Base-by-base conservation (phyloP, 1,139 yeast species). In the Candida anutae region DNA sequence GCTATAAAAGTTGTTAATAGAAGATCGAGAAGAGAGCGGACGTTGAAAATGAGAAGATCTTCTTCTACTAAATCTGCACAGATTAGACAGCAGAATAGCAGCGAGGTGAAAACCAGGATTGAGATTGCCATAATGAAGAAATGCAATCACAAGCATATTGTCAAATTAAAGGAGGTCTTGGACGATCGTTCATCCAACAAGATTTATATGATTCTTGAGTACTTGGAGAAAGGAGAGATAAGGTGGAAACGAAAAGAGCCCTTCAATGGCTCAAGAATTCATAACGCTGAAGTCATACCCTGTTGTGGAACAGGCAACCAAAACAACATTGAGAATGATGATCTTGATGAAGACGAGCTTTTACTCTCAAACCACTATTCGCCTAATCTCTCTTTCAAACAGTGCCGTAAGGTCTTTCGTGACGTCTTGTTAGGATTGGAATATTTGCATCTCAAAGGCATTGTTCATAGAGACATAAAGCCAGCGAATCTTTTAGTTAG, bases 101-200 rank as follows among this genome's bases (percentile, higher is more conserved):
- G 62, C 36, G 90, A 80, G 45, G 69, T 73, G 35, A 90, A 87
- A 47, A 78, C 88, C 26, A 75, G 85, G 41, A 69, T 88, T 30
- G 99, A 93, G 54, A 85, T 93, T 33, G 96, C 97, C 14, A 93
- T 93, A 36, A 82, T 93, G 87, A 90, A 90, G 49, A 87, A 85
- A 53, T 84, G 96, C 53, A 66, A 73, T 39, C 96, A 93, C 53
- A 88, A 87, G 32, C 88, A 93, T 51, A 88, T 93, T 16, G 97
- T 93, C 11, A 74, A 74, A 44, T 59, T 93, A 32, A 66, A 75
- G 28, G 99, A 93, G 51, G 97, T 93, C 4, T 63, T 93, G 38
- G 98, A 93, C 59, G 97, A 93, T 54, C 62, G 70, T 15, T 73
- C 70, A 36, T 79, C 94, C 24, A 72, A 84, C 41, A 93, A 93